Evolutionary conservation across 2,329 filamentous ascomycete genomes (phyloP).

Genomic region (Colletotrichum somersetense): DNA sequence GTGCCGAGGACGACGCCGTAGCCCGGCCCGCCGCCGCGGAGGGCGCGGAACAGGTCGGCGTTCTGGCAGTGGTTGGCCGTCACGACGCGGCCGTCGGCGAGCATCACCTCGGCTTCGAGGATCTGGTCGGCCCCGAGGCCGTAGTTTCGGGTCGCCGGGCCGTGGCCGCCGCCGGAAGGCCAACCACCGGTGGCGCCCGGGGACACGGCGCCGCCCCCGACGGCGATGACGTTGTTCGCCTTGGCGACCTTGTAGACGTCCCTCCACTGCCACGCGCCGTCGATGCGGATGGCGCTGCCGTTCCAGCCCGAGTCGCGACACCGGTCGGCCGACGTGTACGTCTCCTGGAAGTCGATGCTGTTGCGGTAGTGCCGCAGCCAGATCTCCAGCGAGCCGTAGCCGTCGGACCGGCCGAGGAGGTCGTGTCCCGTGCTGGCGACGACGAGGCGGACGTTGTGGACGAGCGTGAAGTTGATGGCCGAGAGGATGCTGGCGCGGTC

Average conservation of each 20-base stretch:
- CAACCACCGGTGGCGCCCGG: constrained; percentile 53
- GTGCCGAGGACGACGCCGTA: constrained; percentile 69
- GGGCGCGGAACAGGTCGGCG: constrained; percentile 54
- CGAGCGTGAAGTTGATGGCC: constrained; percentile 36
- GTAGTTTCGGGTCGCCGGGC: constrained; percentile 53
- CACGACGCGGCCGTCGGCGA: constrained; percentile 52
- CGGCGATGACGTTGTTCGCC: constrained; percentile 50
- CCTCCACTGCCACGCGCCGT: constrained; percentile 51
- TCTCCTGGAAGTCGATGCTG: constrained; percentile 46
- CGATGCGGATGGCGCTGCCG: constrained; percentile 52
- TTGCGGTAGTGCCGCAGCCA: constrained; percentile 52
- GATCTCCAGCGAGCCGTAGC: constrained; percentile 49
- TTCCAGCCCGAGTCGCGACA: constrained; percentile 49
- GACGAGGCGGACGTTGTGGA: constrained; percentile 54
- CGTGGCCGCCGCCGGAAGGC: constrained; percentile 57
- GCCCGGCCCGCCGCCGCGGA: constrained; percentile 53
- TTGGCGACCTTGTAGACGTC: constrained; percentile 51
- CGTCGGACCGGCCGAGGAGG: constrained; percentile 51
- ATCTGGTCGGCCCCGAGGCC: constrained; percentile 60
- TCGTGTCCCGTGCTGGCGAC: constrained; percentile 60
- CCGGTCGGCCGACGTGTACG: constrained; percentile 43
- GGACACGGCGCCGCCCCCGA: constrained; percentile 49
- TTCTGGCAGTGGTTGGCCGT: constrained; percentile 51
- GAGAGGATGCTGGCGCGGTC: constrained; percentile 38
- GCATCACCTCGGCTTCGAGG: constrained; percentile 56